These are phyloP conservation scores for Leishmania lainsoni DNA, from an alignment of 208 protist species.

Conservation along the genomic window DNA sequence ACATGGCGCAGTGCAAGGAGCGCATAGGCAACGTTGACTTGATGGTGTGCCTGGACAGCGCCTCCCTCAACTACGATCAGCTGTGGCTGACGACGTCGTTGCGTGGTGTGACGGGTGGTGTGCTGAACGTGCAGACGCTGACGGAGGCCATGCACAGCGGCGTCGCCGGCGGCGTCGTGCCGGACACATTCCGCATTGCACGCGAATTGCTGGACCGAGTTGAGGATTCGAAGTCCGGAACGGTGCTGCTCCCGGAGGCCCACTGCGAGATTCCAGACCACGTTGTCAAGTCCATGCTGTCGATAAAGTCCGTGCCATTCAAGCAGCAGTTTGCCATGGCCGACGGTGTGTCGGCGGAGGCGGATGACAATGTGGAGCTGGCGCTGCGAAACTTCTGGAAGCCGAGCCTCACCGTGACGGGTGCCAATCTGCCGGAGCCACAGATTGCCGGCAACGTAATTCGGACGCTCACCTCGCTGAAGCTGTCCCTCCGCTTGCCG, in stretches of 20 bases:
- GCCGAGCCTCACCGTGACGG: slow-evolving; percentile 91
- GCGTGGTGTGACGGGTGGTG: slow-evolving; percentile 87
- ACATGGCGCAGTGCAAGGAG: slow-evolving; percentile 67
- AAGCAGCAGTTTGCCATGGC: slow-evolving; percentile 65
- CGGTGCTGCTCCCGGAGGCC: slow-evolving; percentile 87
- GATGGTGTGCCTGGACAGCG: slow-evolving; percentile 96
- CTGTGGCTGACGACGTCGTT: slow-evolving; percentile 96
- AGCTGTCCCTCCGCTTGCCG: slow-evolving; percentile 94
- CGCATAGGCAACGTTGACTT: slow-evolving; percentile 85
- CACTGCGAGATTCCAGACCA: slow-evolving; percentile 88
- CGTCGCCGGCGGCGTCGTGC: slow-evolving; percentile 93
- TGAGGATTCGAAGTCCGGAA: slow-evolving; percentile 92
- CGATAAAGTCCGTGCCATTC: slow-evolving; percentile 67
- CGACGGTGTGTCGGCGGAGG: slow-evolving; percentile 39
- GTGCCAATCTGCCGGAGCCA: slow-evolving; percentile 87
- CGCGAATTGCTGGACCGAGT: slow-evolving; percentile 89
- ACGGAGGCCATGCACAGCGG: slow-evolving; percentile 94
- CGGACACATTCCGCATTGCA: slow-evolving; percentile 94
- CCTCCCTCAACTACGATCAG: slow-evolving; percentile 93
- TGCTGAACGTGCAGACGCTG: slow-evolving; percentile 86
- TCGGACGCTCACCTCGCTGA: slow-evolving; percentile 82
- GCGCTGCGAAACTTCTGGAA: slow-evolving; percentile 93
- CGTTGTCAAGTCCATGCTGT: slow-evolving; percentile 51
- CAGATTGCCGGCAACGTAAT: slow-evolving; percentile 94
- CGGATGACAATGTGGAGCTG: slow-evolving; percentile 75